A percentile compares a stretch with the other conserved stretches of the same genome.
These are phyloP conservation scores for Aspergillus puulaauensis DNA, from an alignment of 2,329 filamentous ascomycete genomes.

Conservation along the genomic window DNA sequence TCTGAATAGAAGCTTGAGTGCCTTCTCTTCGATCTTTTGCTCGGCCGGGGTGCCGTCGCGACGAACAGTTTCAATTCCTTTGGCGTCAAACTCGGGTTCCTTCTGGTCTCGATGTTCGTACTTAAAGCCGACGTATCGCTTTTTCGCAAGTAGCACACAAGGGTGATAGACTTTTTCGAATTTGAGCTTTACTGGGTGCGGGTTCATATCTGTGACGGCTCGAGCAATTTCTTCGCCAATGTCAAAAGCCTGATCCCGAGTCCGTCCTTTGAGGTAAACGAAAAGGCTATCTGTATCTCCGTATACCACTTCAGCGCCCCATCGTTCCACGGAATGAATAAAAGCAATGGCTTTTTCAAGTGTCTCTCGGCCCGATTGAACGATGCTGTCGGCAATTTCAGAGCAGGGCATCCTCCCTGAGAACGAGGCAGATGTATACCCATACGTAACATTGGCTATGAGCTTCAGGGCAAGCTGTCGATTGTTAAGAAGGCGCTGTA, in stretches of 20 bases:
- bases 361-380: conserved; percentile 92
- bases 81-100: conserved; percentile 90
- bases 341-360: conserved; percentile 89
- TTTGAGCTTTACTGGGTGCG: conserved; percentile 88
- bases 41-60: conserved; percentile 92
- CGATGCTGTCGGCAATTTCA: conserved; percentile 97
- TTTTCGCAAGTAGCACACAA: conserved; percentile 91
- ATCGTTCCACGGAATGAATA: conserved; percentile 82
- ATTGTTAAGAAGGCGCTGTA: conserved; percentile 89
- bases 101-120: conserved; percentile 77
- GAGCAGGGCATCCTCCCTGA: conserved; percentile 97
- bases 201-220: conserved; percentile 84
- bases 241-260: conserved; percentile 82
- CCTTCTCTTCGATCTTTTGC: conserved; percentile 94
- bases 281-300: conserved; percentile 97
- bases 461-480: conserved; percentile 91
- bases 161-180: conserved; percentile 99
- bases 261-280: conserved; percentile 82
- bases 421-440: conserved; percentile 95
- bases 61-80: conserved; percentile 96
- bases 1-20: conserved; percentile 83
- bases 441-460: conserved; percentile 98
- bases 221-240: conserved; percentile 91
- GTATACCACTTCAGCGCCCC: conserved; percentile 96
- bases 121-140: conserved; percentile 97